Percentiles rank a stretch among this genome's conserved stretches.
Evolutionary conservation across 306 rosid genomes (phyloP).

Genomic region (Cucurbita pepo): DNA sequence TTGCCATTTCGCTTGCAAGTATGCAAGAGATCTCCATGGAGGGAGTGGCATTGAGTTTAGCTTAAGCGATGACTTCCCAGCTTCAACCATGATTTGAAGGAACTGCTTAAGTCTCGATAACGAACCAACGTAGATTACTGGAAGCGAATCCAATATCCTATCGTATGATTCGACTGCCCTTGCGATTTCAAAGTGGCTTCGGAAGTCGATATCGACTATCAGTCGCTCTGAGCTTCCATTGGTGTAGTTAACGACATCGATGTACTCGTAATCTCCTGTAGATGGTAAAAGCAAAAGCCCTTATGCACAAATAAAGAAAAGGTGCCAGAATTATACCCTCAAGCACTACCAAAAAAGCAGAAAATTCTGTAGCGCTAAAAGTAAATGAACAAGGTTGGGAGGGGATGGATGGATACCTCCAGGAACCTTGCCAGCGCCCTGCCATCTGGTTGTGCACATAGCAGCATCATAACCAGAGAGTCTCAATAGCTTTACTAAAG

Average conservation of each 20-base stretch:
- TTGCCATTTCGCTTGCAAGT: conserved; percentile 82
- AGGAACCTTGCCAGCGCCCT: conserved; percentile 77
- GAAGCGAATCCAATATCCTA: conserved; percentile 68
- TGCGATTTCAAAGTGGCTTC: conserved; percentile 96
- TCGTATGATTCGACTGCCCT: conserved; percentile 85
- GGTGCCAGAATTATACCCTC: not conserved
- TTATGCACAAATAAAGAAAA: not conserved
- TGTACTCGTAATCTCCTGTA: conserved; percentile 86
- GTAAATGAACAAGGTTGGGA: not conserved
- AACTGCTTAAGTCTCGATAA: conserved; percentile 49
- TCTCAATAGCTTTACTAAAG: conserved; percentile 68
- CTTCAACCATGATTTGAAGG: conserved; percentile 84
- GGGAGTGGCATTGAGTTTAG: conserved; percentile 96
- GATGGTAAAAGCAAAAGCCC: conserved; percentile 1
- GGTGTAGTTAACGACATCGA: conserved; percentile 46
- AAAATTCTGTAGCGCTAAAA: not conserved
- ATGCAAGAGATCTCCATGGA: conserved; percentile 86
- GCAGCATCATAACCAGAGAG: conserved; percentile 77
- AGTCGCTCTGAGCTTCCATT: conserved; percentile 54
- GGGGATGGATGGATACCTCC: conserved; percentile 43
- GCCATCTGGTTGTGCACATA: conserved; percentile 83
- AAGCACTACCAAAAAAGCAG: not conserved
- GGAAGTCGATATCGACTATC: conserved; percentile 72
- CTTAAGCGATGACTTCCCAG: conserved; percentile 65
- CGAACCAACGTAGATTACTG: conserved; percentile 68